Base-by-base conservation (phyloP, 2,329 filamentous ascomycete genomes). In the Paecilomyces dactylethromorphus region DNA sequence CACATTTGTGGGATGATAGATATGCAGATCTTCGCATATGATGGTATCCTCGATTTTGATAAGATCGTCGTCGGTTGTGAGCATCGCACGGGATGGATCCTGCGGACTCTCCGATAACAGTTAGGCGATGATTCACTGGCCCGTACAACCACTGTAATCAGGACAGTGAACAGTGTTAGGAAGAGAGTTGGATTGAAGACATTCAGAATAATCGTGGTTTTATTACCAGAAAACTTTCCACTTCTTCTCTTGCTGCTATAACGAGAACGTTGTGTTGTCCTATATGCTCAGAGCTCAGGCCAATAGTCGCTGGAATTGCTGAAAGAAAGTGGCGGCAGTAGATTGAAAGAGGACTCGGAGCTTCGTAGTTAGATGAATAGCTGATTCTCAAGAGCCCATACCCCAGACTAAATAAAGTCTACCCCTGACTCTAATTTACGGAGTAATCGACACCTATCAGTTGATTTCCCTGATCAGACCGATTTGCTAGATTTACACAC, bases 1-100 rank as follows among this genome's bases (percentile, higher is more conserved):
- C 7, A 78, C 59, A 0, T 78, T 75, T 15, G 78, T 80, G 0
- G 76, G 68, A 1, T 66, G 66, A 60, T 86, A 79, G 58, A 84
- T 78, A 64, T 87, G 84, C 3, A 87, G 54, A 60, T 87, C 85
- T 63, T 87, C 85, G 65, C 84, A 87, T 15, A 83, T 76, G 2
- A 75, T 67, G 0, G 84, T 86, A 61, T 83, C 80, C 0, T 76
- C 68, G 10, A 87, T 82, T 10, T 65, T 60, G 5, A 76, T 63
- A 1, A 82, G 65, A 22, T 76, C 72, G 10, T 21, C 5, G 3
- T 52, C 50, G 2, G 39, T 45, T 29, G 50, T 21, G 11, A 52
- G 12, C 22, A 24, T 21, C 22, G 13, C 15, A 21, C 22, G 21
- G 5, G 50, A 24, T 10, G 22, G 50, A 24, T 52, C 21, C 50